Base-by-base conservation (phyloP, 371 early-diverging fungal genomes). In the Mortierella sp. region DNA sequence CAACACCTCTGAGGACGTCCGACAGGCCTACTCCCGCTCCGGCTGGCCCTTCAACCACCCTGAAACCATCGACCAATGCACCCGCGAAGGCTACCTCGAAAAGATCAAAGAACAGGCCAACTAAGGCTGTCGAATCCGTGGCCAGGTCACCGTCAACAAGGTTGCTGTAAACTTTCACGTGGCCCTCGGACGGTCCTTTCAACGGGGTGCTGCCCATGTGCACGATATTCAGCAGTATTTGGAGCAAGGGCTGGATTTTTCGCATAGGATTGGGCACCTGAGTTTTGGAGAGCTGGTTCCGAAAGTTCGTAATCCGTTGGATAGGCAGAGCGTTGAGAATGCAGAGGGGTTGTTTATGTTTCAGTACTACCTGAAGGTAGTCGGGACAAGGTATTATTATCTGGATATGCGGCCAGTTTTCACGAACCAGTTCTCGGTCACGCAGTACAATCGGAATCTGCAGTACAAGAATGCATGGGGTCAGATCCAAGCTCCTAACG, bases 371-470 rank as follows among this genome's bases (percentile, higher is more conserved):
- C 69, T 94, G 63, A 97, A 97, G 85, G 96, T 98, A 37, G 98
- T 98, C 0, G 93, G 94, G 37, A 98, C 98, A 3, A 88, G 95
- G 50, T 86, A 94, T 79, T 63, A 81, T 24, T 95, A 89, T 75
- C 79, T 92, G 29, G 88, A 91, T 80, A 92, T 92, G 22, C 85
- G 86, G 1, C 85, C 86, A 7, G 78, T 93, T 2, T 80, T 88
- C 67, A 96, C 98, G 13, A 97, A 98, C 85, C 97, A 98, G 86
- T 98, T 93, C 79, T 95, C 97, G 19, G 96, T 94, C 1, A 98
- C 97, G 3, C 94, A 96, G 83, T 94, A 84, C 92, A 93, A 75
- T 85, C 87, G 58, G 63, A 82, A 39, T 58, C 70, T 61, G 26
- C 52, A 48, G 68, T 67, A 31, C 43, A 73, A 65, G 86, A 71